Conservation (phyloP, 129 eudicot species). For the Cynara cardunculus region DNA sequence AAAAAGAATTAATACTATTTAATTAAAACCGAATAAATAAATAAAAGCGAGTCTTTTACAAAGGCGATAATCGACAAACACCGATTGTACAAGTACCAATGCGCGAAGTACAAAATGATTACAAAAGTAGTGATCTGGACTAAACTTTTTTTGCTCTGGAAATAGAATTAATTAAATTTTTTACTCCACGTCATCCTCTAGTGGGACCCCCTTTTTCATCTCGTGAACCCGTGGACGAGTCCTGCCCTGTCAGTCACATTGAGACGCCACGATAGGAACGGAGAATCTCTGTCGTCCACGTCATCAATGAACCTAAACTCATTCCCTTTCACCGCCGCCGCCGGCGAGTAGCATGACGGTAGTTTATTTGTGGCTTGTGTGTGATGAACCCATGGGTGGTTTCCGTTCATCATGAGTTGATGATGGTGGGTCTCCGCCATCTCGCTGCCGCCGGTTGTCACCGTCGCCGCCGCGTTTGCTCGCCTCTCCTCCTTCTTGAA, state of each 20-base stretch:
- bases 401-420: slow-evolving; percentile 34
- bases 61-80: slow-evolving; percentile 16
- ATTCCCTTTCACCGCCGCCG: slow-evolving; percentile 34
- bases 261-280: slow-evolving; percentile 71
- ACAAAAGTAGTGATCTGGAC: slow-evolving; percentile 6
- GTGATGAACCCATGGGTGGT: slow-evolving; percentile 49
- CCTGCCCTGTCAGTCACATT: slow-evolving; percentile 65
- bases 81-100: slow-evolving; percentile 5
- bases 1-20: not conserved
- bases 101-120: slow-evolving; percentile 24
- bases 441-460: slow-evolving; percentile 24
- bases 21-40: not conserved
- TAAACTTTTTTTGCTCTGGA: slow-evolving; percentile 8
- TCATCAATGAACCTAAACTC: slow-evolving; percentile 79
- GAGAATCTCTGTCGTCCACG: slow-evolving; percentile 52
- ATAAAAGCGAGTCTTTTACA: slow-evolving; percentile 14
- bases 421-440: slow-evolving; percentile 32
- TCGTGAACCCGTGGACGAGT: slow-evolving; percentile 71
- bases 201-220: slow-evolving; percentile 39
- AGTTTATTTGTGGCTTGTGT: slow-evolving; percentile 45
- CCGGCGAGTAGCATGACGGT: slow-evolving; percentile 49
- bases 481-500: slow-evolving; percentile 93
- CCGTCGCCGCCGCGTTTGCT: slow-evolving; percentile 71
- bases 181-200: slow-evolving; percentile 5
- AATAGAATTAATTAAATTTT: slow-evolving; percentile 7